Evolutionary conservation across 441 rosid species (phyloP), one percentile per base, ranked within the genome.

Genomic region (Pelargonium citronellum): DNA sequence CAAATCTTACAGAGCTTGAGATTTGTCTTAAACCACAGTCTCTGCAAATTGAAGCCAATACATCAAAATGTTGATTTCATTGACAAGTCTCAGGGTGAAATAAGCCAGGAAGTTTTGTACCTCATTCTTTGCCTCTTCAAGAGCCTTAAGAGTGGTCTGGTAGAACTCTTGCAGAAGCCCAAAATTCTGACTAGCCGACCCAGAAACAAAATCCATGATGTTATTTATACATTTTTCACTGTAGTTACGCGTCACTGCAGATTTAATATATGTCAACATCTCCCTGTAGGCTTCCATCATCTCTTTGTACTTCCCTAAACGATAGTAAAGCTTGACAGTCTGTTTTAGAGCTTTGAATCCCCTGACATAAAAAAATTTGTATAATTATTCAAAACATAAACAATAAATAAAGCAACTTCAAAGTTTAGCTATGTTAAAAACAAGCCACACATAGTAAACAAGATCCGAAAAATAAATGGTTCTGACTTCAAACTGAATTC

Each of bases 91-190:
- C 13, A 3, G 13, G 1, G 12, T 58, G 27, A 17, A 7, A 2
- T 41, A 67, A 43, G 67, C 20, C 46, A 22, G 68, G 55, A 20
- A 68, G 43, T 19, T 30, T 46, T 68, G 74, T 67, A 19, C 98
- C 96, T 95, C 98, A 81, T 95, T 95, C 81, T 92, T 92, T 77
- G 98, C 99, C 85, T 95, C 99, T 84, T 92, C 99, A 73, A 95
- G 95, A 62, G 99, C 97, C 87, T 83, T 89, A 79, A 92, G 73
- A 58, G 99, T 95, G 62, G 97, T 95, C 77, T 95, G 97, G 80
- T 95, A 95, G 74, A 95, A 95, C 68, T 91, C 91, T 78, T 88
- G 92, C 74, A 92, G 82, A 63, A 95, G 91, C 64, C 80, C 80
- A 83, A 87, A 89, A 76, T 88, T 95, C 84, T 88, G 98, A 81